These are phyloP conservation scores for Capsicum baccatum DNA, from an alignment of 257 asterid species.

Conservation along the genomic window DNA sequence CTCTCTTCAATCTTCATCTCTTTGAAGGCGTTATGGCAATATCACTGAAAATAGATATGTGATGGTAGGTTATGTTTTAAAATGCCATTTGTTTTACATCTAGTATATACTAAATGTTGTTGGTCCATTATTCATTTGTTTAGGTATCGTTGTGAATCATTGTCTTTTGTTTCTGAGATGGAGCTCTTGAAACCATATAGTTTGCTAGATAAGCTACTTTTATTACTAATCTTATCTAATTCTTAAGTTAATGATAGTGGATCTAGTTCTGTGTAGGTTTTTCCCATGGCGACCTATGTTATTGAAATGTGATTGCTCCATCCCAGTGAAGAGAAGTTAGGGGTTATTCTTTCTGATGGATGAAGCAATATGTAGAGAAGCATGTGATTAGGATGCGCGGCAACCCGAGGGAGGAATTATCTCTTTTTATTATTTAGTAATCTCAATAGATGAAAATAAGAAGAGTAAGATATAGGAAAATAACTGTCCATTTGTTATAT, in stretches of 20 bases:
- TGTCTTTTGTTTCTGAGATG: constrained; percentile 10
- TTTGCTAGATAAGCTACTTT: constrained; percentile 7
- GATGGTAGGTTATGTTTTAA: background rate
- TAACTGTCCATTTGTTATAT: background rate
- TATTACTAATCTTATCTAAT: background rate
- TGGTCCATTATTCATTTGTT: constrained; percentile 7
- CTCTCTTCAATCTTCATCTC: background rate
- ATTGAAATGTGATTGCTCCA: background rate
- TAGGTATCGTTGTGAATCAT: background rate
- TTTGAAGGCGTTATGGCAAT: background rate
- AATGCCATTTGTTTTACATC: background rate
- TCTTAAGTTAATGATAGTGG: background rate
- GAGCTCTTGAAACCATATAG: background rate
- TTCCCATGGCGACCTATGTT: background rate
- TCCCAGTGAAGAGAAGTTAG: background rate
- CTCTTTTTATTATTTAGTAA: background rate
- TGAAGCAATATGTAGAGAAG: background rate
- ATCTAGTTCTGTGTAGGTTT: background rate
- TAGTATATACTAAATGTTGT: background rate
- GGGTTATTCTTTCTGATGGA: background rate
- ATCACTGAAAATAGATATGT: background rate
- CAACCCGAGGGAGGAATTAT: background rate
- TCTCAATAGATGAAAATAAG: background rate
- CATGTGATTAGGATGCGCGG: background rate
- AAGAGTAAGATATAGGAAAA: background rate